These are phyloP conservation scores for Auriculariales sp. DNA, from an alignment of 768 basidiomycete genomes.

Conservation along the genomic window DNA sequence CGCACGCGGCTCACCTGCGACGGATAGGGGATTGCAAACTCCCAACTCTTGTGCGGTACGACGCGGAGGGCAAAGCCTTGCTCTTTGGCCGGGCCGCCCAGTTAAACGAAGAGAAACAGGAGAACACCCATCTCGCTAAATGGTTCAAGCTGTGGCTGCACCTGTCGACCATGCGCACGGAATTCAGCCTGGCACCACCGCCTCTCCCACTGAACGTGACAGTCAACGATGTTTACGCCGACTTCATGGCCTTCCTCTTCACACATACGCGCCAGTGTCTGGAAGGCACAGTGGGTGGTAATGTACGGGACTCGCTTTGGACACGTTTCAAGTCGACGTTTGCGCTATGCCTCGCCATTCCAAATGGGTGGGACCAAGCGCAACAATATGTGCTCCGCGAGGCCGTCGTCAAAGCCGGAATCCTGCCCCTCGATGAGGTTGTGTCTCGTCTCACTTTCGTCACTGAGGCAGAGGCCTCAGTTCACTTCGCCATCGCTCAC, in stretches of 20 bases:
- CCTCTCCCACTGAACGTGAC: conserved; percentile 28
- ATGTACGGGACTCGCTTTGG: conserved; percentile 21
- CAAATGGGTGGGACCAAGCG: conserved; percentile 32
- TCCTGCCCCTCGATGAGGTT: conserved; percentile 14
- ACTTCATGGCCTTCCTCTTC: conserved; percentile 34
- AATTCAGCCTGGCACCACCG: conserved; percentile 17
- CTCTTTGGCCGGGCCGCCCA: not conserved
- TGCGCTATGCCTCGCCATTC: conserved; percentile 33
- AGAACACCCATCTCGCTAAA: not conserved
- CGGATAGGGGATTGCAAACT: not conserved
- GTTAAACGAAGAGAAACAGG: not conserved
- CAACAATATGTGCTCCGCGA: conserved; percentile 29
- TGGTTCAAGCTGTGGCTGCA: not conserved
- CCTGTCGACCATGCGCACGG: not conserved
- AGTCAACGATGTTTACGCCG: conserved; percentile 28
- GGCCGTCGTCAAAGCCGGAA: conserved; percentile 26
- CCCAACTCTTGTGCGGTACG: not conserved
- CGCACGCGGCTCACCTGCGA: too few species aligned
- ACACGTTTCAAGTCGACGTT: conserved; percentile 23
- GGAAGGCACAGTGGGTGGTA: not conserved
- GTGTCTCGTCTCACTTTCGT: conserved; percentile 27
- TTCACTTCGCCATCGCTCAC: conserved; percentile 31
- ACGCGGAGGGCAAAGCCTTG: not conserved
- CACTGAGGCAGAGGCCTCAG: conserved; percentile 38
- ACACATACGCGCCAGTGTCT: conserved; percentile 17